A percentile compares a stretch with the other conserved stretches of the same genome.
These are phyloP conservation scores for Linnemannia schmuckeri DNA, from an alignment of 192 early-diverging fungal species.

Conservation along the genomic window DNA sequence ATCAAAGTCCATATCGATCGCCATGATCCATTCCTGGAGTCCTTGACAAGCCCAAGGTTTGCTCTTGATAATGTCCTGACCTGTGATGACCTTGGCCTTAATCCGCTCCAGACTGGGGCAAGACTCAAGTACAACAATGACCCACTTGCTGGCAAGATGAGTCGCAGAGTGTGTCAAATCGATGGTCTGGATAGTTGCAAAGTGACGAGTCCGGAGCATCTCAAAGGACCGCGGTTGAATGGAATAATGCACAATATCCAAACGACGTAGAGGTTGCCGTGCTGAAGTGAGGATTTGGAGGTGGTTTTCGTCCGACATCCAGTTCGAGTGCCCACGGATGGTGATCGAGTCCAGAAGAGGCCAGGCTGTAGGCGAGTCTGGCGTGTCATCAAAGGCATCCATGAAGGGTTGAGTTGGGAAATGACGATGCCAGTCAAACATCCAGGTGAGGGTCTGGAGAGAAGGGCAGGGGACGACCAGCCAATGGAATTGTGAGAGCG, in stretches of 20 bases:
- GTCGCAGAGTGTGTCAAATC: not conserved
- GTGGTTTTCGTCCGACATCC: not conserved
- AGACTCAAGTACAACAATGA: not conserved
- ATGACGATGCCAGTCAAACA: not conserved
- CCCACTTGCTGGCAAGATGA: not conserved
- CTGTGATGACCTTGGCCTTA: not conserved
- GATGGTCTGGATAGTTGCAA: constrained; percentile 13
- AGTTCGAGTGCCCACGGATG: not conserved
- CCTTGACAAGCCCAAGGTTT: constrained; percentile 20
- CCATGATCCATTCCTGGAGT: not conserved
- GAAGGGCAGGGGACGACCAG: not conserved
- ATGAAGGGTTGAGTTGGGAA: not conserved
- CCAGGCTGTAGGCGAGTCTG: constrained; percentile 3
- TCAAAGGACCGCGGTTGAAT: not conserved
- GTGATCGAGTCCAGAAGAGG: constrained; percentile 8
- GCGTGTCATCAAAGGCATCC: not conserved
- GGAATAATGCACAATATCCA: not conserved
- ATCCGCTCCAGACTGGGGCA: constrained; percentile 2
- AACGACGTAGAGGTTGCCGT: constrained; percentile 1
- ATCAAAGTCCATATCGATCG: constrained; percentile 23
- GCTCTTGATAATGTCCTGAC: not conserved
- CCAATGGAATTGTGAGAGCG: not conserved
- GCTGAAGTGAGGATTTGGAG: not conserved
- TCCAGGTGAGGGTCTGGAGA: constrained; percentile 2
- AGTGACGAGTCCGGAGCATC: not conserved